These are phyloP conservation scores for Pouteria glomerata DNA, from an alignment of 148 eudicot species.

Conservation along the genomic window DNA sequence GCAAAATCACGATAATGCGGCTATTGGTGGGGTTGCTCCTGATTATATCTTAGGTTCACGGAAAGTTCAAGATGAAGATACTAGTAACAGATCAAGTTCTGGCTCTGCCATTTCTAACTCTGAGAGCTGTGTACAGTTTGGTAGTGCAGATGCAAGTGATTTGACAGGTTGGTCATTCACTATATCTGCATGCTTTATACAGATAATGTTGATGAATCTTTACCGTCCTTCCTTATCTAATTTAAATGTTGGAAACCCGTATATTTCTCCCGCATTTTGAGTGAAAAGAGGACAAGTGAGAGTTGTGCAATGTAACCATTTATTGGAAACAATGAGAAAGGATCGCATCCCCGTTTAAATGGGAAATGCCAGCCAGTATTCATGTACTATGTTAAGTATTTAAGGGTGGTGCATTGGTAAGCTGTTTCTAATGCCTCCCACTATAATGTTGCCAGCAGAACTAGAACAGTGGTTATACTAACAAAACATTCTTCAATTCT, in stretches of 20 bases:
- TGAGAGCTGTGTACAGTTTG: conserved; percentile 79
- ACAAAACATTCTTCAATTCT: not conserved
- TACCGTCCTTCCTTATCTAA: too few species aligned
- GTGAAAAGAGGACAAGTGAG: not conserved
- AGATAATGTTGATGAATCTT: too few species aligned
- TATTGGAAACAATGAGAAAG: not conserved
- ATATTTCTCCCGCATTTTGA: too few species aligned
- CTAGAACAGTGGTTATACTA: not conserved
- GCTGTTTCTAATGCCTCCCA: not conserved
- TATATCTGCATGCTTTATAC: conserved; percentile 16
- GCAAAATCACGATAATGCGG: conserved; percentile 35
- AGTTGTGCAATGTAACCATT: not conserved
- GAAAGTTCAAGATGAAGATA: conserved; percentile 67
- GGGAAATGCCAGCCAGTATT: not conserved
- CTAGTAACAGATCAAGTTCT: conserved; percentile 90
- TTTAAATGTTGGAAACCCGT: too few species aligned
- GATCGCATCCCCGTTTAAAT: not conserved
- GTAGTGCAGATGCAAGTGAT: conserved; percentile 83
- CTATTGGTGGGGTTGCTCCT: conserved; percentile 24
- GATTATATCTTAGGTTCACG: conserved; percentile 37
- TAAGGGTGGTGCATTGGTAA: not conserved
- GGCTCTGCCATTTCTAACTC: conserved; percentile 92
- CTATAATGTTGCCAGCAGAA: not conserved
- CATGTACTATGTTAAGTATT: not conserved
- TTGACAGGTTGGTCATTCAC: conserved; percentile 54